These are phyloP conservation scores for Pseudonitzschia delicatissima DNA, from an alignment of 108 stramenopile species.

Conservation along the genomic window DNA sequence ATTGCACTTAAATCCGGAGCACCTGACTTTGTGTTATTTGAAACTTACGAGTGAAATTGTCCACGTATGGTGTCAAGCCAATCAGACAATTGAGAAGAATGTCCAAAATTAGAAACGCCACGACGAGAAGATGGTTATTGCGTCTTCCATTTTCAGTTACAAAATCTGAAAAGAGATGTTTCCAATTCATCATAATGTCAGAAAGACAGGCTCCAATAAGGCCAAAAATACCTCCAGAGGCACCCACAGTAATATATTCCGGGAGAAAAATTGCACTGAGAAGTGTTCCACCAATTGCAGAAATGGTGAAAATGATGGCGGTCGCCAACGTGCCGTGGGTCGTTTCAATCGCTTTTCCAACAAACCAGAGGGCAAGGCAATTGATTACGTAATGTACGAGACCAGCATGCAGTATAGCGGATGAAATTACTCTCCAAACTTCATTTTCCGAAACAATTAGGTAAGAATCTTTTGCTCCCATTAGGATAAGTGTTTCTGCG, in stretches of 20 bases:
- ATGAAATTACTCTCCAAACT: constrained; percentile 75
- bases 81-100: constrained; percentile 81
- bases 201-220: constrained; percentile 89
- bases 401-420: constrained; percentile 95
- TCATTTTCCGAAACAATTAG: constrained; percentile 86
- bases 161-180: constrained; percentile 70
- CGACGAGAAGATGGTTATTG: constrained; percentile 64
- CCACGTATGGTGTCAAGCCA: constrained; percentile 85
- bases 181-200: constrained; percentile 94
- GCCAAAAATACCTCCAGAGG: constrained; percentile 91
- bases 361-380: constrained; percentile 87
- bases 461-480: constrained; percentile 88
- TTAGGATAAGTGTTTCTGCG: constrained; percentile 75
- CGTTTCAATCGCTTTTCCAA: constrained; percentile 87
- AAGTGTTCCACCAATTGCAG: constrained; percentile 85
- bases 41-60: constrained; percentile 83
- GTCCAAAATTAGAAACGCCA: constrained; percentile 69
- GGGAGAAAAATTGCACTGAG: constrained; percentile 90
- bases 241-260: constrained; percentile 88
- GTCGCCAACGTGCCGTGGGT: constrained; percentile 77
- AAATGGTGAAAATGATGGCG: constrained; percentile 63
- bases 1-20: neutral
- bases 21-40: neutral
- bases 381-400: constrained; percentile 91
- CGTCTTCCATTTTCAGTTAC: constrained; percentile 69